phyloP scores from a whole-genome alignment of 2,329 filamentous ascomycete genomes.

The Endothia cerciana region DNA sequence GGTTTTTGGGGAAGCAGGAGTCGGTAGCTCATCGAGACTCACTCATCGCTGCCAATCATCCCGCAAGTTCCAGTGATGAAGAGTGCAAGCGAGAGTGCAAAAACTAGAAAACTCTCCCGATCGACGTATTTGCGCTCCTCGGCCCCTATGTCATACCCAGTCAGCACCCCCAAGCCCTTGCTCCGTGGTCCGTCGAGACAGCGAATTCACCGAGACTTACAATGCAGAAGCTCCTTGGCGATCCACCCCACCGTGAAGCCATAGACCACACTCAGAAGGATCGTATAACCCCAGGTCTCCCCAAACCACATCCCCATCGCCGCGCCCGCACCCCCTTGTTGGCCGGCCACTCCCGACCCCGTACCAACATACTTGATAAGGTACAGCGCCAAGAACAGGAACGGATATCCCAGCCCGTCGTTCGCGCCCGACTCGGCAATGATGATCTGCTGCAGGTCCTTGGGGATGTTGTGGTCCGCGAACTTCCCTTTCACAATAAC shows the following conservation, averaged over 20 bases:
- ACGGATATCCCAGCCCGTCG: slow-evolving; percentile 87
- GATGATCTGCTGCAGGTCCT: slow-evolving; percentile 78
- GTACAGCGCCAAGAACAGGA: slow-evolving; percentile 83
- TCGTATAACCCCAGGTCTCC: slow-evolving; percentile 83
- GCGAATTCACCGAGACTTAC: slow-evolving; percentile 36
- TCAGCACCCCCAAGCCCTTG: slow-evolving; percentile 8
- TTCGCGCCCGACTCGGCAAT: slow-evolving; percentile 85
- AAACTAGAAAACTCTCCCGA: slow-evolving; percentile 84
- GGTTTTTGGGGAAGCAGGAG: background rate
- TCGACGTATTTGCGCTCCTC: slow-evolving; percentile 82
- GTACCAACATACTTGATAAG: slow-evolving; percentile 75
- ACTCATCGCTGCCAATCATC: slow-evolving; percentile 82
- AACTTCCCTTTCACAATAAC: slow-evolving; percentile 94
- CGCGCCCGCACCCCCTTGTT: slow-evolving; percentile 61
- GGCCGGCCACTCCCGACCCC: slow-evolving; percentile 50
- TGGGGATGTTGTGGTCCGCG: slow-evolving; percentile 86
- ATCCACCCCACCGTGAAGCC: slow-evolving; percentile 79
- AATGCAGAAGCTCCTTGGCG: slow-evolving; percentile 81
- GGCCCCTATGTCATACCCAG: slow-evolving; percentile 47
- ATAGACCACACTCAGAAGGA: slow-evolving; percentile 77
- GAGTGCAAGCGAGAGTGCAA: slow-evolving; percentile 80
- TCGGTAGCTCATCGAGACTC: slow-evolving; percentile 5
- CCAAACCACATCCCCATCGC: slow-evolving; percentile 84
- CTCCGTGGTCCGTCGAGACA: no score
- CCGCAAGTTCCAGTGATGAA: slow-evolving; percentile 89